Percentiles rank a stretch among this genome's conserved stretches.
Evolutionary conservation across 2,329 filamentous ascomycete species (phyloP).

Genomic region (Phialocephala sp.): DNA sequence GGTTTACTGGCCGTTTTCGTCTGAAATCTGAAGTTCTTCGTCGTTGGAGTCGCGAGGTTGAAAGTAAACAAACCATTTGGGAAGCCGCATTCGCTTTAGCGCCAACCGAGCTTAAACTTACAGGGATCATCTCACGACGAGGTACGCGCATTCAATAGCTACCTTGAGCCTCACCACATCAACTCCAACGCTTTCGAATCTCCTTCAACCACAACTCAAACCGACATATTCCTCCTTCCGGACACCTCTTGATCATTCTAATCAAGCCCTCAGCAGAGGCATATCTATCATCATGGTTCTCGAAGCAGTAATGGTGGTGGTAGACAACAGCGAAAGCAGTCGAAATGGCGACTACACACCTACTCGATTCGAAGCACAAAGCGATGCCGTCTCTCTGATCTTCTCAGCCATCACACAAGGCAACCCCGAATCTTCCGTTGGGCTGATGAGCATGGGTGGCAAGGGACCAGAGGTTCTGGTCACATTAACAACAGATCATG

Average conservation of each 20-base stretch:
- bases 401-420: constrained; percentile 95
- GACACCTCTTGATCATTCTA: no score
- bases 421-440: constrained; percentile 96
- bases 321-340: constrained; percentile 99
- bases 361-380: constrained; percentile 94
- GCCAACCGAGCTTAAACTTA: constrained; percentile 25
- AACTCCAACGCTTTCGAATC: constrained; percentile 2
- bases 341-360: constrained; percentile 93
- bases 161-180: constrained; percentile 30
- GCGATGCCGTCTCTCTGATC: constrained; percentile 91
- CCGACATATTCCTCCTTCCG: constrained; percentile 4
- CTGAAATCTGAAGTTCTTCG: constrained; percentile 13
- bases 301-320: constrained; percentile 99
- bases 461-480: constrained; percentile 97
- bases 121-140: constrained; percentile 32
- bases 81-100: constrained; percentile 29
- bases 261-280: constrained; percentile 27
- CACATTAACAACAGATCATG: constrained; percentile 93
- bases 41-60: constrained; percentile 19
- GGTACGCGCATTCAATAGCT: constrained; percentile 39
- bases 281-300: constrained; percentile 79
- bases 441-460: constrained; percentile 98
- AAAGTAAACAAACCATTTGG: constrained; percentile 50
- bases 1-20: constrained; percentile 9
- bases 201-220: background rate